Evolutionary conservation across 2,329 filamentous ascomycete species (phyloP), one percentile per base, ranked within the genome.

Genomic region (Penicillium sp.): DNA sequence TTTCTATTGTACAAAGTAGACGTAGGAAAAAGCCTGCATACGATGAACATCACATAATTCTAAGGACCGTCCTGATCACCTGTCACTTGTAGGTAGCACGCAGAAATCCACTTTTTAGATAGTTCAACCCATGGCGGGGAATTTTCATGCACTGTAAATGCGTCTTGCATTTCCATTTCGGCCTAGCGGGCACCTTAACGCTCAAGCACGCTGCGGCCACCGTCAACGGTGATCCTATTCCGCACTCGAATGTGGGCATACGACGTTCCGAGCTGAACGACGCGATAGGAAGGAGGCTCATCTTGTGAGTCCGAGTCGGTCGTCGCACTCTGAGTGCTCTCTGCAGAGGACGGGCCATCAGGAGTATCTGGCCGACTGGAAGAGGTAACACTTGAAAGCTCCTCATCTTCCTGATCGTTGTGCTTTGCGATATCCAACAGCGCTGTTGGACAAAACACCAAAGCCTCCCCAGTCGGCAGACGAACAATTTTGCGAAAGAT

Each of bases 211-310:
- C 47, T 49, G n/a, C 47, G 47, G 3, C 47, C 47, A 10, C 47
- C 47, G 5, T 49, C 47, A 9, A 45, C 8, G 5, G 47, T 49
- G 10, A 49, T 34, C n/a, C 47, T 33, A 10, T 45, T 17, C 4
- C 47, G 47, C 5, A 49, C 42, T 34, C 41, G 41, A 45, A 49
- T 49, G 21, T 39, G 41, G 9, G 33, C 41, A 17, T 45, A 39
- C 2, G 41, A 13, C 3, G 41, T 19, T 8, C 47, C 47, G 19
- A 49, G 47, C 15, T 38, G 47, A n/a, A 45, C 0, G 2, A 37
- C 32, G 1, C 31, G 17, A 42, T 13, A 5, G 4, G 2, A 17
- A 28, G 12, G 6, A 34, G n/a, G 3, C 13, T n/a, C 28, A 15
- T 42, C 17, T 31, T 22, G 12, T 4, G 17, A 31, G 5, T 31